These are phyloP conservation scores for Biscogniauxia mediterranea DNA, from an alignment of 2,329 filamentous ascomycete species.

Conservation along the genomic window DNA sequence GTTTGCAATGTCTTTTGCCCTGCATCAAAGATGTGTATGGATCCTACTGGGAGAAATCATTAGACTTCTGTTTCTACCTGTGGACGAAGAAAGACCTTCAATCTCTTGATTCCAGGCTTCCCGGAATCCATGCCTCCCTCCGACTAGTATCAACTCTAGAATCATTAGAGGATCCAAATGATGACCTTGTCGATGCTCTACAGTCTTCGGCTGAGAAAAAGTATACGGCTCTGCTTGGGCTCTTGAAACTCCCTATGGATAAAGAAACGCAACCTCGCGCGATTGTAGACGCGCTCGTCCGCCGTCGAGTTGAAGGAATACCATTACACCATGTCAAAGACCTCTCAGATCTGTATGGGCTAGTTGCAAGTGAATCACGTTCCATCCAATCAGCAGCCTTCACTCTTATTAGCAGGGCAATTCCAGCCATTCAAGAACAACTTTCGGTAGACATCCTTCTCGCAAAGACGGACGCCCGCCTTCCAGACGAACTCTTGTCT, in stretches of 20 bases:
- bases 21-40: slow-evolving; percentile 81
- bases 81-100: slow-evolving; percentile 52
- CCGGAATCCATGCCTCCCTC: slow-evolving; percentile 69
- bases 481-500: slow-evolving; percentile 83
- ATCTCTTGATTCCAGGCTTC: slow-evolving; percentile 48
- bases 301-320: slow-evolving; percentile 65
- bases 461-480: slow-evolving; percentile 66
- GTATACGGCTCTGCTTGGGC: slow-evolving; percentile 56
- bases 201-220: slow-evolving; percentile 56
- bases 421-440: slow-evolving; percentile 76
- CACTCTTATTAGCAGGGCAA: slow-evolving; percentile 72
- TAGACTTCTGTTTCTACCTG: slow-evolving; percentile 57
- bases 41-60: slow-evolving; percentile 72
- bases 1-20: slow-evolving; percentile 63
- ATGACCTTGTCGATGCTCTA: slow-evolving; percentile 78
- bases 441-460: slow-evolving; percentile 74
- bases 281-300: slow-evolving; percentile 73
- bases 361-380: slow-evolving; percentile 73
- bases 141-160: slow-evolving; percentile 66
- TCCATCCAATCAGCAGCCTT: slow-evolving; percentile 80
- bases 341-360: slow-evolving; percentile 66
- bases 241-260: slow-evolving; percentile 56
- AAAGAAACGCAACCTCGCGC: slow-evolving; percentile 62
- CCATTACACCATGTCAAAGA: slow-evolving; percentile 61
- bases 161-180: slow-evolving; percentile 70